Conservation (phyloP, 2,329 filamentous ascomycete species). For the Aspergillus sp. region DNA sequence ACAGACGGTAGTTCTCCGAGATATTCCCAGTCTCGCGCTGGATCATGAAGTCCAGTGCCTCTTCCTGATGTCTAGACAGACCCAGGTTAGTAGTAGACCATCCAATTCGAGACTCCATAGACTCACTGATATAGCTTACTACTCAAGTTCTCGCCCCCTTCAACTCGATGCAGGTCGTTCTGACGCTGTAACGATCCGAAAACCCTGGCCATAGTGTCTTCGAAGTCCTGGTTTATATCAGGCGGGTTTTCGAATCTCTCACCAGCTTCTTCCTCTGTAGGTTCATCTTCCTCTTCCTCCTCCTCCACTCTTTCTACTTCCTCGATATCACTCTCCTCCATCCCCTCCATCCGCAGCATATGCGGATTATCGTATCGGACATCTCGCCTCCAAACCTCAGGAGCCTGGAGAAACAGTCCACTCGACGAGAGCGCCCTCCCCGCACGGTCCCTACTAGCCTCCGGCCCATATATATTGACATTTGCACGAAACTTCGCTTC, state of each 20-base stretch:
- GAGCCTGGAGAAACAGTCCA: neutral
- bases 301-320: neutral
- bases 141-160: neutral
- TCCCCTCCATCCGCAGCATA: neutral
- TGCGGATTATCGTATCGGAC: slow-evolving; percentile 4
- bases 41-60: slow-evolving; percentile 1
- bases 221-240: neutral
- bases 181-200: neutral
- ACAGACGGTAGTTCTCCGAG: neutral
- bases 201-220: neutral
- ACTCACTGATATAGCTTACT: neutral
- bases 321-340: neutral
- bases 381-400: neutral
- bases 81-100: neutral
- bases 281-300: neutral
- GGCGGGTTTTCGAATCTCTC: neutral
- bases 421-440: neutral
- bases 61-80: slow-evolving; percentile 2
- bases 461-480: slow-evolving; percentile 6
- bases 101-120: too few species aligned
- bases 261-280: neutral
- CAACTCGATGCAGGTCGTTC: neutral
- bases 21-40: slow-evolving; percentile 6
- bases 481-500: slow-evolving; percentile 2
- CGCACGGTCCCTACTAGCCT: neutral